These are phyloP conservation scores for Galium porrigens DNA, from an alignment of 305 asterid species.

Conservation along the genomic window DNA sequence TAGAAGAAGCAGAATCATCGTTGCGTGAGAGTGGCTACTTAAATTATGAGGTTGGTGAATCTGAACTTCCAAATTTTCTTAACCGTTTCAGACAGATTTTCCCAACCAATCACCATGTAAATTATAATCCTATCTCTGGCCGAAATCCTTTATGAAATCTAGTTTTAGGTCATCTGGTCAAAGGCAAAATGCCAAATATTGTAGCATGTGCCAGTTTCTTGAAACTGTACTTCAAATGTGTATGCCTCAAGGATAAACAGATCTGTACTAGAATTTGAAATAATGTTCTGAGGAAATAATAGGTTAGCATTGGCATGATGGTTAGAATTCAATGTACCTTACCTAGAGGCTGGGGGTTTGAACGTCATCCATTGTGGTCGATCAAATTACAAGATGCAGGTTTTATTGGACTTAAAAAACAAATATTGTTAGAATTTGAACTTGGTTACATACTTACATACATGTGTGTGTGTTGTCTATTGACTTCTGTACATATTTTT, in stretches of 20 bases:
- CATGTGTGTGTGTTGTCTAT: background rate
- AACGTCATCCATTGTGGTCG: background rate
- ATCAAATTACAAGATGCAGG: no score
- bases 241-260: background rate
- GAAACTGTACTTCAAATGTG: background rate
- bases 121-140: background rate
- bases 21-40: conserved; percentile 82
- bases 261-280: background rate
- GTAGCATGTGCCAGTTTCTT: background rate
- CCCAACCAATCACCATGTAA: no score
- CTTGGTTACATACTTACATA: no score
- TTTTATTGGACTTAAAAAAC: background rate
- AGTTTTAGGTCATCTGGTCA: background rate
- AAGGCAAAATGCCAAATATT: background rate
- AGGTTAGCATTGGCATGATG: background rate
- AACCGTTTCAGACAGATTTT: background rate
- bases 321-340: no score
- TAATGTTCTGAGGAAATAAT: background rate
- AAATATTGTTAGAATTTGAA: background rate
- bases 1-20: conserved; percentile 86
- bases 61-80: background rate
- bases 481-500: background rate
- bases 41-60: conserved; percentile 60
- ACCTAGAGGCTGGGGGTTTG: background rate
- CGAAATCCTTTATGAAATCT: background rate